A percentile compares a stretch with the other conserved stretches of the same genome.
Conservation (phyloP, 2,329 filamentous ascomycete genomes). For the Chaetomiaceae sp. region DNA sequence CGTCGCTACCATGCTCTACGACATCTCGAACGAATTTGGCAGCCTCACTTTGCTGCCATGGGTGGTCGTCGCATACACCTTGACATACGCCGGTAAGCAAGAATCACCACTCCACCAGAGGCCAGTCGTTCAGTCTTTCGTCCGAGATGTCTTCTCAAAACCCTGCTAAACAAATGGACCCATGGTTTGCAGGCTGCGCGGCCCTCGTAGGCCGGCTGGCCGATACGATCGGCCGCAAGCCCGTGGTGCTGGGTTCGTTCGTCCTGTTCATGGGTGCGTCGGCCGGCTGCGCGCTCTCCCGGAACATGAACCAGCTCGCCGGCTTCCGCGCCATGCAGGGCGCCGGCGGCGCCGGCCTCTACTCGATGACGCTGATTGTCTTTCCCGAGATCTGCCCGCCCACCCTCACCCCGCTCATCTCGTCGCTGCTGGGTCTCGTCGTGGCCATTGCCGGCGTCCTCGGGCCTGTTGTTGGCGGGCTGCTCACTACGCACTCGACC, state of each 20-base stretch:
- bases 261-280: conserved; percentile 19
- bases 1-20: conserved; percentile 10
- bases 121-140: too few species aligned
- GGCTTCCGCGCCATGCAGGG: conserved; percentile 22
- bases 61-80: conserved; percentile 8
- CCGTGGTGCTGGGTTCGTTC: conserved; percentile 12
- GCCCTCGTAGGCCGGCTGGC: conserved; percentile 18
- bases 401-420: conserved; percentile 11
- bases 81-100: conserved; percentile 10
- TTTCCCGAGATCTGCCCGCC: conserved; percentile 21
- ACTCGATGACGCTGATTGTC: conserved; percentile 21
- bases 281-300: conserved; percentile 16
- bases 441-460: conserved; percentile 20
- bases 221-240: conserved; percentile 17
- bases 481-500: conserved; percentile 12
- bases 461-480: conserved; percentile 20
- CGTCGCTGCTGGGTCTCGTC: conserved; percentile 16
- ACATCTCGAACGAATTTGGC: conserved; percentile 8
- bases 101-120: too few species aligned
- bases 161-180: too few species aligned
- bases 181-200: conserved; percentile 17
- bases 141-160: too few species aligned
- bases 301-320: conserved; percentile 20
- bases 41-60: conserved; percentile 7
- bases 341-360: conserved; percentile 22